phyloP scores from a whole-genome alignment of 169 alveolate genomes.

The Plasmodium ovale region DNA sequence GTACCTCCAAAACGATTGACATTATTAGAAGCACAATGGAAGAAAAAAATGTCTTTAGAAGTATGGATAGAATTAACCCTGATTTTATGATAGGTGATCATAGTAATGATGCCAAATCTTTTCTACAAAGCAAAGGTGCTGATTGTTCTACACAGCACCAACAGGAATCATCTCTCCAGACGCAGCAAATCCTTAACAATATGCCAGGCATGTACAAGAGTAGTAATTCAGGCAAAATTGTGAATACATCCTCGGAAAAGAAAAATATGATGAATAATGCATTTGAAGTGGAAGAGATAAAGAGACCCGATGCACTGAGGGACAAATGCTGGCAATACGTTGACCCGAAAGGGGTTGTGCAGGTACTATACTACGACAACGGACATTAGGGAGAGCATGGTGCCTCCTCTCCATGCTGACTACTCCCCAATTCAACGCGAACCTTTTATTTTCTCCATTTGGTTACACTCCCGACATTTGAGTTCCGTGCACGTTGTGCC shows the following conservation, averaged over 20 bases:
- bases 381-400: too few relatives aligned
- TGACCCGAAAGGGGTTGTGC: constrained; percentile 82
- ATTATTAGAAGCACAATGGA: not conserved
- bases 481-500: too few relatives aligned
- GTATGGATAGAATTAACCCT: not conserved
- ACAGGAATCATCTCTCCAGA: constrained; percentile 39
- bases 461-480: too few relatives aligned
- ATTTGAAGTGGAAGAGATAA: constrained; percentile 22
- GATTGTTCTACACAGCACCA: not conserved
- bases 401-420: too few relatives aligned
- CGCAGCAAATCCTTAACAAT: constrained; percentile 24
- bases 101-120: not conserved
- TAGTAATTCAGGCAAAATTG: constrained; percentile 17
- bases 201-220: constrained; percentile 16
- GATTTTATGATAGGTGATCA: not conserved
- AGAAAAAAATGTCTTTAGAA: not conserved
- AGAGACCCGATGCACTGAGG: constrained; percentile 78
- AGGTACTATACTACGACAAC: too few relatives aligned
- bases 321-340: constrained; percentile 84
- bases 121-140: not conserved
- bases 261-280: constrained; percentile 3
- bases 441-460: too few relatives aligned
- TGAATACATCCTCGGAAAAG: constrained; percentile 23
- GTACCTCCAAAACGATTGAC: not conserved
- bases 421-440: too few relatives aligned